Percentiles rank a stretch among this genome's conserved stretches.
These are phyloP conservation scores for Plasmodium berghei DNA, from an alignment of 169 alveolate species.

Conservation along the genomic window DNA sequence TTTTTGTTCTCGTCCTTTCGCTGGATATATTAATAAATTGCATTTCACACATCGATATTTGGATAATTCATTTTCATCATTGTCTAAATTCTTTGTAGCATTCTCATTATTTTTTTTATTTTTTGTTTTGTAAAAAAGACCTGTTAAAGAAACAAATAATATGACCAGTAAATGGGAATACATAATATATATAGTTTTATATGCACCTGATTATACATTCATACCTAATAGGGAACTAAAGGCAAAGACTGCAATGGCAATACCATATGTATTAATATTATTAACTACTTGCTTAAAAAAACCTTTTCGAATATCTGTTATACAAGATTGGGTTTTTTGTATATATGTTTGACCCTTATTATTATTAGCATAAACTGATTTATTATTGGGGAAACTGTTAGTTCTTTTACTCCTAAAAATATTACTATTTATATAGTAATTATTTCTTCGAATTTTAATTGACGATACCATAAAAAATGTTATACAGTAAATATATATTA, in stretches of 20 bases:
- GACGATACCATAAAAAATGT: neutral
- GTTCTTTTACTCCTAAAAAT: neutral
- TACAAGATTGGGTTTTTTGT: constrained; percentile 16
- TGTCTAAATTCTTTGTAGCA: neutral
- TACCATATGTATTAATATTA: constrained; percentile 13
- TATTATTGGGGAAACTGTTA: constrained; percentile 11
- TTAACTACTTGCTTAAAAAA: constrained; percentile 1
- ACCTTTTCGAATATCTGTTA: neutral
- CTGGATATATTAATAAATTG: constrained; percentile 84
- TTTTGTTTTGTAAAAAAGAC: constrained; percentile 3
- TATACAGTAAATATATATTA: constrained; percentile 7
- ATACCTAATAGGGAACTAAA: constrained; percentile 39
- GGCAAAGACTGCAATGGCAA: constrained; percentile 21
- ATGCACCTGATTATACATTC: neutral
- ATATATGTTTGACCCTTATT: constrained; percentile 36
- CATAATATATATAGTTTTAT: neutral
- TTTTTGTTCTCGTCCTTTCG: constrained; percentile 83
- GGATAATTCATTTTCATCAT: neutral
- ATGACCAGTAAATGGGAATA: neutral
- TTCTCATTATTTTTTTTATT: constrained; percentile 1
- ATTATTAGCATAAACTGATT: neutral
- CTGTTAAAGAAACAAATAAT: neutral
- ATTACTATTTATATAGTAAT: constrained; percentile 21
- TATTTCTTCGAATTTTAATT: constrained; percentile 32
- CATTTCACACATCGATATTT: constrained; percentile 83